Conservation (phyloP, 139 green algal genomes). For the Pycnococcus provasolii region DNA sequence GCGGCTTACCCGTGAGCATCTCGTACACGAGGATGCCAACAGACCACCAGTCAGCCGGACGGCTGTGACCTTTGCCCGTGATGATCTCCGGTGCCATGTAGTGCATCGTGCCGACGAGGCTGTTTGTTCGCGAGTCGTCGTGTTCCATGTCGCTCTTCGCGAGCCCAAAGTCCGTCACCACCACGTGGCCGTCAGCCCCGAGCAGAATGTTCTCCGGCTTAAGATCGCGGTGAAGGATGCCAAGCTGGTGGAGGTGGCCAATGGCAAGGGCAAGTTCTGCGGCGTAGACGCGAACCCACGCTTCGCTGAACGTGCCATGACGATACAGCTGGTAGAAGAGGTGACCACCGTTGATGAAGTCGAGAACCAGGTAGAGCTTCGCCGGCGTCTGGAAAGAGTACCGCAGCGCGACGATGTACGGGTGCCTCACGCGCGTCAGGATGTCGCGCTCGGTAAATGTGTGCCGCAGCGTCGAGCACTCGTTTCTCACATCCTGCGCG, state of each 20-base stretch:
- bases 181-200: constrained; percentile 82
- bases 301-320: constrained; percentile 53
- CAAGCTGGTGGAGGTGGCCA: constrained; percentile 72
- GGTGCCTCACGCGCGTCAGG: constrained; percentile 80
- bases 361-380: constrained; percentile 95
- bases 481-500: not conserved
- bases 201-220: constrained; percentile 92
- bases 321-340: constrained; percentile 95
- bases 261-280: constrained; percentile 90
- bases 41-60: constrained; percentile 92
- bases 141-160: constrained; percentile 69
- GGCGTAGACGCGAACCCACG: constrained; percentile 76
- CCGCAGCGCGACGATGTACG: constrained; percentile 88
- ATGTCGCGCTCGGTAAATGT: constrained; percentile 69
- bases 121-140: constrained; percentile 60
- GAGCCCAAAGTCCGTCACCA: constrained; percentile 70
- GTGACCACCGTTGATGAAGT: constrained; percentile 97
- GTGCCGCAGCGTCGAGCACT: not conserved
- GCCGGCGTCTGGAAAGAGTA: constrained; percentile 84
- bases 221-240: constrained; percentile 58
- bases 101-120: constrained; percentile 84
- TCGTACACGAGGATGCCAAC: constrained; percentile 91
- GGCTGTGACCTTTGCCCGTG: constrained; percentile 64
- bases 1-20: constrained; percentile 86
- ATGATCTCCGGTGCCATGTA: constrained; percentile 79